Conservation (phyloP, 192 early-diverging fungal species). For the Funneliformis geosporum region DNA sequence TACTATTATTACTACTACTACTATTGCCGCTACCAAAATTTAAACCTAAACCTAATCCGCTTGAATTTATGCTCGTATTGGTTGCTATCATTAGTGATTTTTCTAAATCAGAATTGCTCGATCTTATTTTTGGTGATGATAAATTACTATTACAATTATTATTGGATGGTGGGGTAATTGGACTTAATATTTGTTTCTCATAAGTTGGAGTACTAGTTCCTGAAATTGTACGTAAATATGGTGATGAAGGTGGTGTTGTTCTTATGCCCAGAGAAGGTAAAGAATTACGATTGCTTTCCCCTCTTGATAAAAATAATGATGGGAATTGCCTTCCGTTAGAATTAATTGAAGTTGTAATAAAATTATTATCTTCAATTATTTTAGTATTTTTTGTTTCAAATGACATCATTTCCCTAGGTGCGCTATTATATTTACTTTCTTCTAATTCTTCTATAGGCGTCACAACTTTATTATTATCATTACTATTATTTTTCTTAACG, state of each 20-base stretch:
- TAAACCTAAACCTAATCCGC: too few species aligned
- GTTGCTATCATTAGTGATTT: neutral
- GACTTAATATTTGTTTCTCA: neutral
- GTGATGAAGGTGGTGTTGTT: neutral
- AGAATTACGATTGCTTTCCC: neutral
- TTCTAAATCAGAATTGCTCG: neutral
- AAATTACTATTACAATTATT: neutral
- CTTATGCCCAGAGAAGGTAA: constrained; percentile 12
- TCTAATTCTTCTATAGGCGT: neutral
- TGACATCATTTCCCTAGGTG: constrained; percentile 10
- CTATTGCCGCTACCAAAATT: neutral
- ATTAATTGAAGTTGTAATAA: neutral
- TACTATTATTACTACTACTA: neutral
- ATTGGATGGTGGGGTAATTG: neutral
- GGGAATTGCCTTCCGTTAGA: neutral
- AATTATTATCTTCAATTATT: neutral
- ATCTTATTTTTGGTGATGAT: neutral
- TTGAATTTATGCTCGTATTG: neutral
- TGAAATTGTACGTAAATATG: neutral
- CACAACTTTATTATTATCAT: neutral
- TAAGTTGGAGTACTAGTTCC: neutral
- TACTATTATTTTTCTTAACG: neutral
- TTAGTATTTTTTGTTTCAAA: neutral
- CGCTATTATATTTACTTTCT: neutral
- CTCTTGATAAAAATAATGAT: neutral